These are phyloP conservation scores for Monosporascus ibericus DNA, from an alignment of 2,329 filamentous ascomycete species.

Conservation along the genomic window DNA sequence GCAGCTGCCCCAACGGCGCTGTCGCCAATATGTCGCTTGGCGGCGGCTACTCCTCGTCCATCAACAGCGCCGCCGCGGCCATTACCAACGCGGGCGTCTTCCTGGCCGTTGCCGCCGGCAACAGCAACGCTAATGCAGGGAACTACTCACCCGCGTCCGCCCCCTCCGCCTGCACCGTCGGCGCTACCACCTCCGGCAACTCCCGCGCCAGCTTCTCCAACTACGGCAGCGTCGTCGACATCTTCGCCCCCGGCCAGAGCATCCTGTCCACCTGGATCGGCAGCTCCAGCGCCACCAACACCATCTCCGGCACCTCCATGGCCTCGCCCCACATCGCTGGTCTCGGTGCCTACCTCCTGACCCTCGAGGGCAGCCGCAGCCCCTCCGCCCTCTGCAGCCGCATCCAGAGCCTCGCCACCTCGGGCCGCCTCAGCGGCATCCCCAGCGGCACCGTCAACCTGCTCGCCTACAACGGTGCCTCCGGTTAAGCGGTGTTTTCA, in stretches of 20 bases:
- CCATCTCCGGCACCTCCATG: constrained; percentile 56
- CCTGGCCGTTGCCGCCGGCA: constrained; percentile 50
- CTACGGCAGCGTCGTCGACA: constrained; percentile 38
- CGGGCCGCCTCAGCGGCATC: constrained; percentile 29
- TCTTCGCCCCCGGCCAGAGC: constrained; percentile 37
- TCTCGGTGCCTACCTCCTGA: constrained; percentile 52
- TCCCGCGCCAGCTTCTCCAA: constrained; percentile 41
- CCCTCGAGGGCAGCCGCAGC: constrained; percentile 32
- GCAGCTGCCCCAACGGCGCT: constrained; percentile 33
- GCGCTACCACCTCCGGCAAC: constrained; percentile 36
- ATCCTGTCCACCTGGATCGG: constrained; percentile 35
- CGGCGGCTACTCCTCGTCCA: constrained; percentile 34
- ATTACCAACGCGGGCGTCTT: constrained; percentile 42
- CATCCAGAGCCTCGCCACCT: constrained; percentile 34
- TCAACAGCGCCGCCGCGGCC: constrained; percentile 44
- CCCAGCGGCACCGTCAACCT: constrained; percentile 29
- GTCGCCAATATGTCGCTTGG: constrained; percentile 54
- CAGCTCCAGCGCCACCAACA: constrained; percentile 28
- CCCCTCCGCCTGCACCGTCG: constrained; percentile 45
- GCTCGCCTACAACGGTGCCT: constrained; percentile 28
- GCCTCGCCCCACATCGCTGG: constrained; percentile 55
- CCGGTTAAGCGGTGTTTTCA: constrained; percentile 4
- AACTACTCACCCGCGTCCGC: constrained; percentile 42
- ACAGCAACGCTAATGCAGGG: constrained; percentile 34
- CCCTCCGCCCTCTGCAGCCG: constrained; percentile 36